Evolutionary conservation across 1,284 basidiomycete species (phyloP), one percentile per base, ranked within the genome.

Genomic region (Leucoagaricus sp.): DNA sequence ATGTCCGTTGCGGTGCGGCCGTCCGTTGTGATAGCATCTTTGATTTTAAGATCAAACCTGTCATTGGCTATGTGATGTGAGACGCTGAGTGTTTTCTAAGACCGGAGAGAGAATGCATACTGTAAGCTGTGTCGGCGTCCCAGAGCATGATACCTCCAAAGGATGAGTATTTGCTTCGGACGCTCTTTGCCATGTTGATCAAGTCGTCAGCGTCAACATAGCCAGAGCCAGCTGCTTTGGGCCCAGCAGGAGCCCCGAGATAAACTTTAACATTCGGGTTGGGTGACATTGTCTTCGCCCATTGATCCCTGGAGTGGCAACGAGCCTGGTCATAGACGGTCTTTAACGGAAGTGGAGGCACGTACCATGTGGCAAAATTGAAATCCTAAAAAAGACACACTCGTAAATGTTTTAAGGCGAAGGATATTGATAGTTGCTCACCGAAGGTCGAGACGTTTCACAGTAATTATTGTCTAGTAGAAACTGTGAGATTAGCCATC

Each of bases 121-220:
- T 77, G 60, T 82, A 85, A 13, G 86, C 86, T 68, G 88, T 84
- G 46, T 85, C 87, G 48, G 79, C 81, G 65, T 87, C 87, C 86
- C 86, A 89, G 41, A 89, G 65, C 85, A 87, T 89, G 17, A 88
- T 81, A 38, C 86, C 86, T 13, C 87, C 86, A 60, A 88, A 89
- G 1, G 84, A 85, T n/a, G 86, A 83, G 72, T 86, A 89, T 53
- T 77, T 82, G n/a, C 80, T 72, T 38, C 82, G 79, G 77, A 83
- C 86, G 59, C 76, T 67, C 21, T 72, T 70, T 15, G 84, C 77
- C 49, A 83, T 82, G 55, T 56, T 75, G 47, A 72, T 77, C 49
- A 89, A 71, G 4, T 76, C 80, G 17, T 60, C 65, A 42, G 80
- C 72, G 44, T 72, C 63, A 29, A 81, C 75, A 64, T 82, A 86